Evolutionary conservation across 1,139 yeast genomes (phyloP), one percentile per base, ranked within the genome.

Genomic region (Geotrichum armillariae): DNA sequence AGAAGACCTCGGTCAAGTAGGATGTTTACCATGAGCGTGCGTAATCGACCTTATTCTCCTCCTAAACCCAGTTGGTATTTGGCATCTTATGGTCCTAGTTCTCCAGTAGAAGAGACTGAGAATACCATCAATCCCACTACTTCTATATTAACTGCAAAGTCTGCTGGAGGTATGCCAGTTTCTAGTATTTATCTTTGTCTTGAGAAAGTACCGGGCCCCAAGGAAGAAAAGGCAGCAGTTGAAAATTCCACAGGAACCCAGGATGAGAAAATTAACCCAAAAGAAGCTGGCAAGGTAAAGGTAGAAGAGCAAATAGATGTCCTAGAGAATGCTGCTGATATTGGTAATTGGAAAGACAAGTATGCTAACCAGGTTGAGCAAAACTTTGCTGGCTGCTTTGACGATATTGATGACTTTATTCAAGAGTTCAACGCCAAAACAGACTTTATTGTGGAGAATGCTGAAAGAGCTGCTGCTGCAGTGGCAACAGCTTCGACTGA

Each of bases 21-120:
- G 11, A 49, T 49, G 52, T 49, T 49, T 14, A 49, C 40, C 12
- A 49, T 49, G 52, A 44, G 48, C 32, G n/a, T 49, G 18, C 52
- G 52, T 4, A 33, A 40, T 12, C 39, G 34, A 27, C 48, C 52
- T 1, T 43, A 39, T 18, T 43, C 48, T 2, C 46, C 52, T 9
- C 47, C 52, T n/a, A 43, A 49, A 29, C 52, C 52, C n/a, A 49
- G 52, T 36, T 49, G 52, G 52, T 49, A 49, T 22, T 31, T 38
- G 38, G 42, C 52, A 2, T 34, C 52, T 8, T 40, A 49, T 31
- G 46, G 44, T 9, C n/a, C n/a, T n/a, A 14, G 33, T 16, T 3
- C 33, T n/a, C 23, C 33, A n/a, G 32, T 22, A 3, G 27, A n/a
- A 2, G 22, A 32, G n/a, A 5, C 6, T n/a, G 36, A 6, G 20